Conservation (phyloP, 1,284 basidiomycete species). For the Spongiforma sp. region DNA sequence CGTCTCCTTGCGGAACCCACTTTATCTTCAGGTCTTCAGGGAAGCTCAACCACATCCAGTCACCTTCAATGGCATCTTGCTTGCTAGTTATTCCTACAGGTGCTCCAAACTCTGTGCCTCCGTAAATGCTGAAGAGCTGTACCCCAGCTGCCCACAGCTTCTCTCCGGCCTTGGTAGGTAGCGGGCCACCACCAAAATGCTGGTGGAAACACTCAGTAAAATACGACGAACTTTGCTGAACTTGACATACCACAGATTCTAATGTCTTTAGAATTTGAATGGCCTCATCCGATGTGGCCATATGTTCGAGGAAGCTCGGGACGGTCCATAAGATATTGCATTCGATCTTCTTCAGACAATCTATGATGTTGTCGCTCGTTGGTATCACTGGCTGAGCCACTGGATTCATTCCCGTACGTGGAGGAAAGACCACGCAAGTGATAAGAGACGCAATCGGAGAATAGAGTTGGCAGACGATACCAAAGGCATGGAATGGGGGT, state of each 20-base stretch:
- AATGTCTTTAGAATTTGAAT: background rate
- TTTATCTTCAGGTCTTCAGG: conserved; percentile 19
- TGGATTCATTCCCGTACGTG: conserved; percentile 12
- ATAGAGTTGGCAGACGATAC: conserved; percentile 24
- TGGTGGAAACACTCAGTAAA: conserved; percentile 1
- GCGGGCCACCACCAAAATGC: conserved; percentile 30
- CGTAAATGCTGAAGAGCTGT: conserved; percentile 18
- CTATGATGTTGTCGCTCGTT: conserved; percentile 19
- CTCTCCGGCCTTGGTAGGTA: conserved; percentile 27
- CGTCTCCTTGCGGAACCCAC: conserved; percentile 38
- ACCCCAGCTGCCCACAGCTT: conserved; percentile 27
- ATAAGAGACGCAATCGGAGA: conserved; percentile 10
- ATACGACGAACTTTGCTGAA: background rate
- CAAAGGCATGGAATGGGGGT: conserved; percentile 33
- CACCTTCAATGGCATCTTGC: conserved; percentile 10
- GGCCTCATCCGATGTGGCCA: background rate
- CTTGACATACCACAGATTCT: background rate
- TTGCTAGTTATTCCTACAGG: background rate
- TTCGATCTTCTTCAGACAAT: conserved; percentile 9
- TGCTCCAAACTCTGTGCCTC: conserved; percentile 34
- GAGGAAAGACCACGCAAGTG: conserved; percentile 23
- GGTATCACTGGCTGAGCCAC: conserved; percentile 21
- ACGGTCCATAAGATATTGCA: background rate
- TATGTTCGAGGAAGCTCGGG: background rate
- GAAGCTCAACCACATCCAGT: conserved; percentile 40